Conservation (phyloP, 2,329 filamentous ascomycete species). For the Zalaria obscura region DNA sequence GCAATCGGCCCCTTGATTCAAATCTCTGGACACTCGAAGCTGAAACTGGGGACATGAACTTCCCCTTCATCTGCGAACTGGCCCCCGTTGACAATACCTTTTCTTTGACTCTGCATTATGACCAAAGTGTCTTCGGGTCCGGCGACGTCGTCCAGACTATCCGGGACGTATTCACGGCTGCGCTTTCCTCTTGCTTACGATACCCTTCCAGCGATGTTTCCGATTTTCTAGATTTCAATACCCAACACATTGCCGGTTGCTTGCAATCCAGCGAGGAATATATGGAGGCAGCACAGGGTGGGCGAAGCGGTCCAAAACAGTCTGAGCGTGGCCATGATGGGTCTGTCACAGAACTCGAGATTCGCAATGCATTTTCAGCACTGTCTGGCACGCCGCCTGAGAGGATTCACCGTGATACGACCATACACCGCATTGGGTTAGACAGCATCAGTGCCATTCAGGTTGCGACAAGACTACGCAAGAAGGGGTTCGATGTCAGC, state of each 20-base stretch:
- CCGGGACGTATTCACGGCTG: slow-evolving; percentile 14
- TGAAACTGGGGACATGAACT: slow-evolving; percentile 30
- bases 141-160: slow-evolving; percentile 8
- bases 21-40: slow-evolving; percentile 35
- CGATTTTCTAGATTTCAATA: slow-evolving; percentile 9
- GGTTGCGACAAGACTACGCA: slow-evolving; percentile 53
- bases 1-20: slow-evolving; percentile 28
- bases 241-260: slow-evolving; percentile 4
- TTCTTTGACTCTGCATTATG: slow-evolving; percentile 47
- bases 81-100: slow-evolving; percentile 34
- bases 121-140: slow-evolving; percentile 15
- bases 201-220: slow-evolving; percentile 14
- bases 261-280: slow-evolving; percentile 1
- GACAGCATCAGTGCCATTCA: slow-evolving; percentile 83
- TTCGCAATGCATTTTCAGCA: slow-evolving; percentile 43
- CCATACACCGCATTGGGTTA: slow-evolving; percentile 76
- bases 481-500: slow-evolving; percentile 41
- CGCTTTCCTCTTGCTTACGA: slow-evolving; percentile 12
- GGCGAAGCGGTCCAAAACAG: background rate
- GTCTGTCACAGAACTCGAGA: slow-evolving; percentile 34
- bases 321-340: slow-evolving; percentile 20
- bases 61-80: slow-evolving; percentile 7
- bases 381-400: slow-evolving; percentile 40
- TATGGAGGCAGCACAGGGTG: background rate
- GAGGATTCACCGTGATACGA: slow-evolving; percentile 45